phyloP scores from a whole-genome alignment of 2,329 filamentous ascomycete genomes.

The Botrytis porri region DNA sequence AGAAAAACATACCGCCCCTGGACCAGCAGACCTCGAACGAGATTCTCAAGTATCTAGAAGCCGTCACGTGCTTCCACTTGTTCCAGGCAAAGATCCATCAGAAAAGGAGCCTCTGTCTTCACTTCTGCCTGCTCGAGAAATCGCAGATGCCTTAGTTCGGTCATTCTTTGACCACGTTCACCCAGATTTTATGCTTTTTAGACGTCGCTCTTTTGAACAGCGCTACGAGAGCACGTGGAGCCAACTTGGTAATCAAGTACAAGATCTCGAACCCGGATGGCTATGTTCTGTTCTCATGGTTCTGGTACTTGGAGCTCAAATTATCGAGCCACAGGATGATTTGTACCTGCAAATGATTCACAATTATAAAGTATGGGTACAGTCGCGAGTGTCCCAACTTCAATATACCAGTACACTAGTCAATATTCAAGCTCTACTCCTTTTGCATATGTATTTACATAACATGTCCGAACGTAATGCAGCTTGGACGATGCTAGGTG shows the following conservation, averaged over 20 bases:
- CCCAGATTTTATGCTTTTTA: constrained; percentile 42
- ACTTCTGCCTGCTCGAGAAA: constrained; percentile 39
- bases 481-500: constrained; percentile 43
- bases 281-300: constrained; percentile 42
- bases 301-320: constrained; percentile 41
- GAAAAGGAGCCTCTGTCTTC: constrained; percentile 29
- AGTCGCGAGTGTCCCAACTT: constrained; percentile 40
- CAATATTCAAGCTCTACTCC: constrained; percentile 44
- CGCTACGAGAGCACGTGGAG: constrained; percentile 41
- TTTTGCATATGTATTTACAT: constrained; percentile 44
- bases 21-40: constrained; percentile 14
- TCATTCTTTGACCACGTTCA: constrained; percentile 44
- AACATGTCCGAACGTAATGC: constrained; percentile 44
- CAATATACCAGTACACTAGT: constrained; percentile 41
- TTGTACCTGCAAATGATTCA: constrained; percentile 39
- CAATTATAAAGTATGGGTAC: constrained; percentile 38
- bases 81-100: constrained; percentile 13
- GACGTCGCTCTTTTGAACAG: constrained; percentile 42
- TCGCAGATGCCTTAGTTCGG: constrained; percentile 41
- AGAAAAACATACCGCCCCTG: constrained; percentile 24
- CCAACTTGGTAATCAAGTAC: constrained; percentile 29
- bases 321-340: constrained; percentile 36
- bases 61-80: constrained; percentile 3
- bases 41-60: background rate
- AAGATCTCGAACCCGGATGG: constrained; percentile 43